These are phyloP conservation scores for Lithospermum erythrorhizon DNA, from an alignment of 257 asterid species.

Conservation along the genomic window DNA sequence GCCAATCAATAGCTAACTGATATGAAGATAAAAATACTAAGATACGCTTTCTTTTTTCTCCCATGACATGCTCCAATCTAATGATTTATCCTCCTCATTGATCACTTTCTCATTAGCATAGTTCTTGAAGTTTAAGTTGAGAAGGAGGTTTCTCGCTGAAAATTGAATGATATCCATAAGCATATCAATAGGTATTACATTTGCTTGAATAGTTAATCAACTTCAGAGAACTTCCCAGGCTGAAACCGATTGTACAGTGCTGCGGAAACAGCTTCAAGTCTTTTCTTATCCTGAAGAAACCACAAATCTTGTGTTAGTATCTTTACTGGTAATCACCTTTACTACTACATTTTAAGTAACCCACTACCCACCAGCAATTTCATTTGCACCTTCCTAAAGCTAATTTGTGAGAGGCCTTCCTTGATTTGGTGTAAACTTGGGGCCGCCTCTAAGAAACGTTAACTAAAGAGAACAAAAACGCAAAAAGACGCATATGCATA, in stretches of 20 bases:
- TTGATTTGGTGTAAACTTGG: slow-evolving; percentile 49
- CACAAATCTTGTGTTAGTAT: slow-evolving; percentile 3
- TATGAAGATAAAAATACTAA: no score
- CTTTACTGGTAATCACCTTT: neutral
- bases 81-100: no score
- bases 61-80: no score
- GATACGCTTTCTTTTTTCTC: no score
- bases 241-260: slow-evolving; percentile 40
- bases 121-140: no score
- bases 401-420: slow-evolving; percentile 40
- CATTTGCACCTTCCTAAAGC: slow-evolving; percentile 48
- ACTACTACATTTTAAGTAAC: neutral
- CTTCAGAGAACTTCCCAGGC: slow-evolving; percentile 32
- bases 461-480: neutral
- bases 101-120: no score
- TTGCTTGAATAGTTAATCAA: slow-evolving; percentile 11
- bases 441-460: slow-evolving; percentile 23
- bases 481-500: neutral
- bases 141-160: no score
- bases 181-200: no score
- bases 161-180: no score
- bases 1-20: no score
- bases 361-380: slow-evolving; percentile 1
- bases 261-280: slow-evolving; percentile 46
- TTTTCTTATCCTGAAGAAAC: slow-evolving; percentile 42